These are phyloP conservation scores for Aspergillus ostianus DNA, from an alignment of 495 filamentous ascomycete species.

Conservation along the genomic window DNA sequence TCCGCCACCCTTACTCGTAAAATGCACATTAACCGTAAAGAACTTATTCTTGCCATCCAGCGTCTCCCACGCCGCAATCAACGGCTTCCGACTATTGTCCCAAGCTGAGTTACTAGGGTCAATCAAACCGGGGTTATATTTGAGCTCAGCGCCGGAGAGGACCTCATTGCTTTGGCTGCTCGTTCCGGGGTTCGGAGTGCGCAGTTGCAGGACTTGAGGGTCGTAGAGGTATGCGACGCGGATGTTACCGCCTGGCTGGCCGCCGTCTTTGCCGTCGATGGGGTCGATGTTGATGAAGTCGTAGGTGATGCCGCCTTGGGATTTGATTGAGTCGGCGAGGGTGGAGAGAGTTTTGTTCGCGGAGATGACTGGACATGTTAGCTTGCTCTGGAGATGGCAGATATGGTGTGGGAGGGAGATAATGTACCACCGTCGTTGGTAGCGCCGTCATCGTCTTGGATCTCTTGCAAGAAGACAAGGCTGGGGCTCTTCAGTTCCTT, in stretches of 20 bases:
- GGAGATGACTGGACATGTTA: constrained; percentile 9
- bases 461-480: constrained; percentile 58
- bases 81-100: constrained; percentile 53
- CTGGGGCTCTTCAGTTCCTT: constrained; percentile 51
- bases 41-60: constrained; percentile 41
- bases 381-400: neutral
- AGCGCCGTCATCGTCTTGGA: constrained; percentile 57
- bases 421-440: constrained; percentile 47
- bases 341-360: constrained; percentile 41
- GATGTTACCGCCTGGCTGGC: constrained; percentile 63
- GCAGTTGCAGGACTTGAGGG: constrained; percentile 45
- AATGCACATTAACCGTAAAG: constrained; percentile 64
- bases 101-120: constrained; percentile 54
- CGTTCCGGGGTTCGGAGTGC: constrained; percentile 45
- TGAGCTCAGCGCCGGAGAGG: constrained; percentile 44
- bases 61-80: constrained; percentile 56
- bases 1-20: constrained; percentile 54
- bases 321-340: constrained; percentile 11
- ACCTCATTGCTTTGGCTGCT: constrained; percentile 46
- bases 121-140: constrained; percentile 59
- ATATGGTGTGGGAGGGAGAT: neutral
- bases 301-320: constrained; percentile 16
- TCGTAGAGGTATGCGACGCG: constrained; percentile 61
- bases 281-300: constrained; percentile 49
- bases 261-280: constrained; percentile 50